Evolutionary conservation across 1,139 yeast genomes (phyloP).

Genomic region (Kodamaea alishanica): DNA sequence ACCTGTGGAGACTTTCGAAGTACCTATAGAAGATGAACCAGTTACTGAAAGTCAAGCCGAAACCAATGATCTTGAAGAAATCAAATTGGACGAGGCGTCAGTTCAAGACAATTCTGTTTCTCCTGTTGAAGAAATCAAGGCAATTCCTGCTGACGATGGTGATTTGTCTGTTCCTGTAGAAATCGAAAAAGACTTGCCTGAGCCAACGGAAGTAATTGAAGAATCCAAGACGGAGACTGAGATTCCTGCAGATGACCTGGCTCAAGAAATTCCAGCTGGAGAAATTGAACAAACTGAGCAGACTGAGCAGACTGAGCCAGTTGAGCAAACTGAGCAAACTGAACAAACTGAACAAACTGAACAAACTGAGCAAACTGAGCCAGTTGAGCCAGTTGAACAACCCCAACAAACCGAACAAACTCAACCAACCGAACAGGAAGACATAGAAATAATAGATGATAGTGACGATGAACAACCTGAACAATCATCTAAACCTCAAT

Average conservation of each 20-base stretch:
- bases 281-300: slow-evolving; percentile 3
- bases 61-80: slow-evolving; percentile 1
- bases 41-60: slow-evolving; percentile 1
- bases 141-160: not conserved
- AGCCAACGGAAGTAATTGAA: slow-evolving; percentile 1
- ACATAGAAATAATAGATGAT: not conserved
- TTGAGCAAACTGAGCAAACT: slow-evolving; percentile 15
- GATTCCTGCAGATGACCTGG: not conserved
- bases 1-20: not conserved
- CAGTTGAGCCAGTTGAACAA: slow-evolving; percentile 7
- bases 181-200: not conserved
- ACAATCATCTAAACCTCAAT: slow-evolving; percentile 1
- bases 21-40: not conserved
- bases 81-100: not conserved
- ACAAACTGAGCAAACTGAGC: slow-evolving; percentile 16
- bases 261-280: slow-evolving; percentile 1
- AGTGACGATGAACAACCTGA: not conserved
- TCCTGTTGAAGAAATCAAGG: too few relatives aligned
- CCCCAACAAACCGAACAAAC: slow-evolving; percentile 5
- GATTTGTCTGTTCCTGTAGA: slow-evolving; percentile 1
- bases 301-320: slow-evolving; percentile 13
- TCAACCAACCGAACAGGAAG: slow-evolving; percentile 7
- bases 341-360: slow-evolving; percentile 20
- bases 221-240: not conserved
- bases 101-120: too few relatives aligned